Conservation (phyloP, 306 rosid genomes). For the peach (Prunus persica) region DNA sequence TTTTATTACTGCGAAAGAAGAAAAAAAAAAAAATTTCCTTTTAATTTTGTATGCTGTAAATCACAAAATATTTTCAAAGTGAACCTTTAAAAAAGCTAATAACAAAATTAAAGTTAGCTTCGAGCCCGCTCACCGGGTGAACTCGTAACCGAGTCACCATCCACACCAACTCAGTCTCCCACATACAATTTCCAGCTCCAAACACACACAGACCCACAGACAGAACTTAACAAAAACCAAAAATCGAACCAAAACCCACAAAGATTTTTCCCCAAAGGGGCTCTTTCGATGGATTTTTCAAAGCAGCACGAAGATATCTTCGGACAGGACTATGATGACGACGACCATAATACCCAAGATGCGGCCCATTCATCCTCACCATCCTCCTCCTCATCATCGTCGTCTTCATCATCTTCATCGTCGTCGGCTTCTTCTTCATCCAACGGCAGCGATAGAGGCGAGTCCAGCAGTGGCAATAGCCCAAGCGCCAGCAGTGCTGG, state of each 20-base stretch:
- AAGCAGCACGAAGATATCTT: slow-evolving; percentile 65
- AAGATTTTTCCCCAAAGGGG: background rate
- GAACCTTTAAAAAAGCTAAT: too few species aligned
- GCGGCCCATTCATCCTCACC: slow-evolving; percentile 63
- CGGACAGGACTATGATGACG: slow-evolving; percentile 63
- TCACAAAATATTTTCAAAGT: too few species aligned
- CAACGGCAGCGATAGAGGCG: slow-evolving; percentile 48
- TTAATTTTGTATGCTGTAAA: too few species aligned
- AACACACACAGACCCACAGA: background rate
- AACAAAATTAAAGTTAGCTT: too few species aligned
- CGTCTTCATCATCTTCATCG: slow-evolving; percentile 57
- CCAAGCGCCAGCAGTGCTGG: slow-evolving; percentile 52
- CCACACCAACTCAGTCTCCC: background rate
- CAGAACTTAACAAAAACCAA: background rate
- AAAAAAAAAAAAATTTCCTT: too few species aligned
- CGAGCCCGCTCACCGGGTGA: background rate
- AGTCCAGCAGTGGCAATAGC: slow-evolving; percentile 33
- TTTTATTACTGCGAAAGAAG: too few species aligned
- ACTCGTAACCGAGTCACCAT: background rate
- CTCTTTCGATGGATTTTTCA: slow-evolving; percentile 53
- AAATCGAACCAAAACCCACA: background rate
- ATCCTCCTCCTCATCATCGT: slow-evolving; percentile 50
- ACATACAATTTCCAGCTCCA: background rate
- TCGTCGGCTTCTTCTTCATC: slow-evolving; percentile 59
- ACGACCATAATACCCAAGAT: slow-evolving; percentile 30